These are phyloP conservation scores for Tylopilus subfusipes DNA, from an alignment of 768 basidiomycete species.

Conservation along the genomic window DNA sequence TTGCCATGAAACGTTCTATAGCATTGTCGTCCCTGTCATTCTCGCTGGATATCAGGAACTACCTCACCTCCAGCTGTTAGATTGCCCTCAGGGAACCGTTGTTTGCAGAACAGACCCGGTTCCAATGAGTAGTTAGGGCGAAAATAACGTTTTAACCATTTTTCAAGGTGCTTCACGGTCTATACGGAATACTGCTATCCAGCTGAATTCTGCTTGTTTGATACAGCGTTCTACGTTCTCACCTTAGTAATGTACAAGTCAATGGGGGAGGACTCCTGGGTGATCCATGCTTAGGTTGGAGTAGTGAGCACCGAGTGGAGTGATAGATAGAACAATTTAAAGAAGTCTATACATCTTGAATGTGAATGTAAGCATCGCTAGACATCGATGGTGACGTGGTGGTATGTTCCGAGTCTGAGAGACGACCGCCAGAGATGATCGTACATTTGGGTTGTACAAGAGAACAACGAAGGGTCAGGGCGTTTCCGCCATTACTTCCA, in stretches of 20 bases:
- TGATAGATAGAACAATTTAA: neutral
- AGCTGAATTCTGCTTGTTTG: neutral
- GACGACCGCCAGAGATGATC: neutral
- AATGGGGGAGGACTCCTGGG: neutral
- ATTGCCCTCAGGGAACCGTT: too few species aligned
- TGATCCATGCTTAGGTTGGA: neutral
- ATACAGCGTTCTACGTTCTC: neutral
- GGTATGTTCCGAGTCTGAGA: neutral
- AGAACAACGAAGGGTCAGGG: neutral
- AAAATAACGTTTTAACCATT: neutral
- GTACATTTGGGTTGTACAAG: neutral
- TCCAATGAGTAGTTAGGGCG: too few species aligned
- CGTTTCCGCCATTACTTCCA: neutral
- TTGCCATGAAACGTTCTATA: neutral
- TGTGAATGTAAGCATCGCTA: neutral
- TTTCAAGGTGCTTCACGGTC: neutral
- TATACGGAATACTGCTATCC: neutral
- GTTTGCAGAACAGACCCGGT: too few species aligned
- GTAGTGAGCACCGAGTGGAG: neutral
- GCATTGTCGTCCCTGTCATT: too few species aligned
- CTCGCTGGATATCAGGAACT: too few species aligned
- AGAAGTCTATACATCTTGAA: neutral
- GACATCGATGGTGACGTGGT: neutral
- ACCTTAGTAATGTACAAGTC: neutral
- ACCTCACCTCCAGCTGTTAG: too few species aligned